Evolutionary conservation across 345 rosid genomes (phyloP).

Genomic region (Microcos paniculata): DNA sequence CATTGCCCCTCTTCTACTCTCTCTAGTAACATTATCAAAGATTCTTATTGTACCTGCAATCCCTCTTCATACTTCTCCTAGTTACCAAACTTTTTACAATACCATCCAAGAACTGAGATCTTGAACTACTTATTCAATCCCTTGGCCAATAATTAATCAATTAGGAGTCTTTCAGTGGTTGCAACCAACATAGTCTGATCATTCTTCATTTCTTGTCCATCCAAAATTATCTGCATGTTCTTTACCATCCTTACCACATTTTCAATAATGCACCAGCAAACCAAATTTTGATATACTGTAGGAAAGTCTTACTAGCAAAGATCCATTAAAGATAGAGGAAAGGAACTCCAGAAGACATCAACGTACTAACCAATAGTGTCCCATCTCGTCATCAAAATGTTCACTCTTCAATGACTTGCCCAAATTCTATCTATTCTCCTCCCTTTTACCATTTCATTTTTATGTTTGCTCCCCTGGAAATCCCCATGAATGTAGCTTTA

Average conservation of each 20-base stretch:
- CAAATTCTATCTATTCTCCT: background rate
- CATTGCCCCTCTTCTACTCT: background rate
- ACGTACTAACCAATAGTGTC: background rate
- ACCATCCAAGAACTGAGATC: too few species aligned
- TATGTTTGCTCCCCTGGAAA: background rate
- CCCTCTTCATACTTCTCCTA: too few species aligned
- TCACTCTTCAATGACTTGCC: background rate
- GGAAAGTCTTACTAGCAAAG: constrained; percentile 4
- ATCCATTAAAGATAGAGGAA: background rate
- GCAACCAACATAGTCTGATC: background rate
- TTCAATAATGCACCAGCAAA: background rate
- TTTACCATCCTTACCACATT: background rate
- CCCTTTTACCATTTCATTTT: background rate
- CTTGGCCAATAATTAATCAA: background rate
- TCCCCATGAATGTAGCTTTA: background rate
- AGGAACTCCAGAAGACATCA: background rate
- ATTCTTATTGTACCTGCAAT: background rate
- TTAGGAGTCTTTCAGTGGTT: background rate
- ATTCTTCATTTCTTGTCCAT: background rate
- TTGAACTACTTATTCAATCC: background rate
- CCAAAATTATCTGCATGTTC: background rate
- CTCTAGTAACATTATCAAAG: background rate
- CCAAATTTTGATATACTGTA: background rate
- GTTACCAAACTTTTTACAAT: too few species aligned
- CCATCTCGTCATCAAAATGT: background rate